These are phyloP conservation scores for Achlya hypogyna DNA, from an alignment of 352 stramenopile species.

Conservation along the genomic window DNA sequence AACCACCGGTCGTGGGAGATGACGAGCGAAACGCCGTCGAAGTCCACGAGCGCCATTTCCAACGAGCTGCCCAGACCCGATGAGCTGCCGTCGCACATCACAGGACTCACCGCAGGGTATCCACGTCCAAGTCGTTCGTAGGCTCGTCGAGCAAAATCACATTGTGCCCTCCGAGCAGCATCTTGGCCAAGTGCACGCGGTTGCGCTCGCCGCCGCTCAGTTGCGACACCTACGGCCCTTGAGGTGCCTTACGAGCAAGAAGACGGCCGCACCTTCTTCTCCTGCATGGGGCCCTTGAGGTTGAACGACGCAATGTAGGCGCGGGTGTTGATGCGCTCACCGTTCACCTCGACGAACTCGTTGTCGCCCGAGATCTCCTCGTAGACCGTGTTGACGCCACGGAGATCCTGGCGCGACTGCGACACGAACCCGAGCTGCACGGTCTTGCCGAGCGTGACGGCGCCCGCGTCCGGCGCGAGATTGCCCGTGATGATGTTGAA, in stretches of 20 bases:
- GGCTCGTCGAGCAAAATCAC: constrained; percentile 84
- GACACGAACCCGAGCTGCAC: constrained; percentile 72
- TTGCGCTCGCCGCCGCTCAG: constrained; percentile 79
- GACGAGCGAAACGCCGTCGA: constrained; percentile 89
- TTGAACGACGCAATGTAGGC: constrained; percentile 85
- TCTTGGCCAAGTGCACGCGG: constrained; percentile 79
- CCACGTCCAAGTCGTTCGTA: constrained; percentile 81
- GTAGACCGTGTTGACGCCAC: constrained; percentile 56
- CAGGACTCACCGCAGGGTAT: constrained; percentile 44
- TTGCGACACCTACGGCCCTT: constrained; percentile 45
- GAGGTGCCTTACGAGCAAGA: constrained; percentile 32
- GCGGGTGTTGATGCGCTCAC: constrained; percentile 71
- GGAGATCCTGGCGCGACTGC: constrained; percentile 65
- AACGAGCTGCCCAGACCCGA: constrained; percentile 47
- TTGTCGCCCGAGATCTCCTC: constrained; percentile 82
- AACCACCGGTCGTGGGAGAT: constrained; percentile 96
- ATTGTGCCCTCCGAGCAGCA: constrained; percentile 74
- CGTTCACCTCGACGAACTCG: constrained; percentile 67
- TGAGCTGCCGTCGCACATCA: no score
- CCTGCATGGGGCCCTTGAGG: constrained; percentile 69
- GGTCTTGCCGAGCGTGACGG: constrained; percentile 62
- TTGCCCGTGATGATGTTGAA: constrained; percentile 92
- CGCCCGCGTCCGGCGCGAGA: constrained; percentile 79
- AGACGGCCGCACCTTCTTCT: constrained; percentile 43
- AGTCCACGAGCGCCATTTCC: constrained; percentile 75